phyloP scores from a whole-genome alignment of 192 early-diverging fungal genomes.

The Gonapodya prolifera region DNA sequence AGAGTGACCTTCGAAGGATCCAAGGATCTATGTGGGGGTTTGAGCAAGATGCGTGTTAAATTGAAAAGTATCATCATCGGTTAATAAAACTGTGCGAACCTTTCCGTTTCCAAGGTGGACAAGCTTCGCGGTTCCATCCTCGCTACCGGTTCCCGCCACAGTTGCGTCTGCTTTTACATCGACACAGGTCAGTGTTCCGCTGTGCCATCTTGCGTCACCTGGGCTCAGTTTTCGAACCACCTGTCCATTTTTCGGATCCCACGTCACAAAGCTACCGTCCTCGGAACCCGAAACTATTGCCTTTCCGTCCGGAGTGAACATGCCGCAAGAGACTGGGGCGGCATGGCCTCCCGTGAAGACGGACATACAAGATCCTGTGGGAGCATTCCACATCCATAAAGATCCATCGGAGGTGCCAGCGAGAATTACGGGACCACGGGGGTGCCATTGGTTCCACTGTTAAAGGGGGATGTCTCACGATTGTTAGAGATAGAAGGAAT shows the following conservation, averaged over 20 bases:
- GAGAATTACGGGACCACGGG: slow-evolving; percentile 76
- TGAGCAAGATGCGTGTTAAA: not conserved
- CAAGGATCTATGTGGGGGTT: slow-evolving; percentile 42
- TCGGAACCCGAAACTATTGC: slow-evolving; percentile 70
- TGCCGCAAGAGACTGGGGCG: slow-evolving; percentile 69
- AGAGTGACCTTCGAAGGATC: slow-evolving; percentile 64
- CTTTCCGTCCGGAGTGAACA: slow-evolving; percentile 86
- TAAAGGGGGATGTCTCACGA: not conserved
- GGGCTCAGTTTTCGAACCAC: slow-evolving; percentile 44
- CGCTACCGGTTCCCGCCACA: slow-evolving; percentile 68
- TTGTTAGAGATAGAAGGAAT: slow-evolving; percentile 6
- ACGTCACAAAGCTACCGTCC: slow-evolving; percentile 69
- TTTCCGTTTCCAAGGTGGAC: slow-evolving; percentile 62
- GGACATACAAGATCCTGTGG: slow-evolving; percentile 80
- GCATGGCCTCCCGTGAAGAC: slow-evolving; percentile 77
- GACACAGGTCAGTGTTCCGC: slow-evolving; percentile 60
- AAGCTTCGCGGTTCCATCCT: slow-evolving; percentile 62
- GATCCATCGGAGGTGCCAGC: slow-evolving; percentile 80
- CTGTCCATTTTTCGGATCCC: slow-evolving; percentile 85
- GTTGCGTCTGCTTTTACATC: slow-evolving; percentile 60
- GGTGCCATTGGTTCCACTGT: slow-evolving; percentile 93
- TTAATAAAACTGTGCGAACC: slow-evolving; percentile 19
- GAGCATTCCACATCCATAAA: slow-evolving; percentile 95
- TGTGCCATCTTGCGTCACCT: slow-evolving; percentile 77
- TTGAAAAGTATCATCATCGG: not conserved